Evolutionary conservation across 2,329 filamentous ascomycete species (phyloP), one percentile per base, ranked within the genome.

Genomic region (Ascochyta rabiei): DNA sequence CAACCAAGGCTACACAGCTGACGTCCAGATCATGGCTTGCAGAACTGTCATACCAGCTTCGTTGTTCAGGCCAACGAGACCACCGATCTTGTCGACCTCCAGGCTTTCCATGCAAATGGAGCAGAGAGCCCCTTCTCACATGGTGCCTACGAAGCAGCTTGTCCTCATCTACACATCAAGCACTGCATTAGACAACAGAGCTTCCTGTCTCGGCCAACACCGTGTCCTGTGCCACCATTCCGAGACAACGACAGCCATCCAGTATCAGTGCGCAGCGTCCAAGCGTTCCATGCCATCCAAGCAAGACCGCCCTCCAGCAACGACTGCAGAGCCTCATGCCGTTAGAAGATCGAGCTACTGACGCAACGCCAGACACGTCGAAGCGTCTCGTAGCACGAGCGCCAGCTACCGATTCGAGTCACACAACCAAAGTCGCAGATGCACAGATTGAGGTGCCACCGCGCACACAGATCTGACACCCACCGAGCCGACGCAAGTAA

Each of bases 121-220:
- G 10, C n/a, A 18, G 19, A 30, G 7, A 18, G 9, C 15, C 28
- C 26, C 23, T 33, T 37, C 26, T 33, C n/a, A 41, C 53, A 12
- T 23, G 38, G 23, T 8, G 39, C 18, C 19, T 24, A 21, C 39
- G n/a, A 35, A 19, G 7, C 39, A 16, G 23, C 28, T 38, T 21
- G 4, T 42, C 28, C 15, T 33, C 19, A 23, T 46, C 9, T 9
- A 34, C 38, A 19, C 33, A 16, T 53, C 40, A 39, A 33, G 21
- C 23, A 43, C 44, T 15, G 30, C 41, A 46, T 49, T 46, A 28
- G 37, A 53, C 15, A 31, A 12, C 23, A 30, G 15, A 54, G 19
- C 47, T 50, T 37, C 47, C 42, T 45, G 28, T 54, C 48, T 34
- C 48, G 53, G 44, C 53, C 45, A 39, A 40, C 34, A 41, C 47